These are phyloP conservation scores for Exophiala viscosa DNA, from an alignment of 2,329 filamentous ascomycete species.

Conservation along the genomic window DNA sequence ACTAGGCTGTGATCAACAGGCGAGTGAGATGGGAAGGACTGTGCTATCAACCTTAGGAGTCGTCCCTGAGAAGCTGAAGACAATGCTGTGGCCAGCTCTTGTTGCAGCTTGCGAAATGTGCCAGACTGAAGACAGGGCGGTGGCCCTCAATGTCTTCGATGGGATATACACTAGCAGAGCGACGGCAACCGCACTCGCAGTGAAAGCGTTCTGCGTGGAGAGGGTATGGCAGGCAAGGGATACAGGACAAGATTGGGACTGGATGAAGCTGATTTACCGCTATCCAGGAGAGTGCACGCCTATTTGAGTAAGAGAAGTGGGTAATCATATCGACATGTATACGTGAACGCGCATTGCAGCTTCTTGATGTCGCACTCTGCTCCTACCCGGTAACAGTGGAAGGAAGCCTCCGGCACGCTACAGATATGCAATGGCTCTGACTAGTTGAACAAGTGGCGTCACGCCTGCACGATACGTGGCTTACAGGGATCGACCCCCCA, in stretches of 20 bases:
- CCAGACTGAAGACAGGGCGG: neutral
- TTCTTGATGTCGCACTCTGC: too few species aligned
- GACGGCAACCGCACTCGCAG: neutral
- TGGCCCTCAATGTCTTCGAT: neutral
- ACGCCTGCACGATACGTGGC: too few species aligned
- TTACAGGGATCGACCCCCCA: too few species aligned
- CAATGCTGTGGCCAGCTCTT: neutral
- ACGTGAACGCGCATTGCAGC: too few species aligned
- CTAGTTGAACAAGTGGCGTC: too few species aligned
- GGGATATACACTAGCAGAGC: neutral
- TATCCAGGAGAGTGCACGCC: neutral
- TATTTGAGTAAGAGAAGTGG: neutral
- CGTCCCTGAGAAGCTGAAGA: neutral
- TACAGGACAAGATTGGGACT: neutral
- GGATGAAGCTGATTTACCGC: neutral
- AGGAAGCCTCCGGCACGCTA: too few species aligned
- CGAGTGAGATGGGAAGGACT: neutral
- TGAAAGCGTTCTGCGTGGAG: neutral
- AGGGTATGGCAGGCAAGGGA: constrained; percentile 1
- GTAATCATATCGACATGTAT: too few species aligned
- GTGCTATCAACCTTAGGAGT: neutral
- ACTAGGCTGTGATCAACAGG: neutral
- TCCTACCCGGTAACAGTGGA: too few species aligned
- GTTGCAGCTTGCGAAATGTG: neutral
- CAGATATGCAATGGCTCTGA: too few species aligned